Percentiles rank a stretch among this genome's conserved stretches.
These are phyloP conservation scores for Pholiota adiposa DNA, from an alignment of 1,284 basidiomycete genomes.

Conservation along the genomic window DNA sequence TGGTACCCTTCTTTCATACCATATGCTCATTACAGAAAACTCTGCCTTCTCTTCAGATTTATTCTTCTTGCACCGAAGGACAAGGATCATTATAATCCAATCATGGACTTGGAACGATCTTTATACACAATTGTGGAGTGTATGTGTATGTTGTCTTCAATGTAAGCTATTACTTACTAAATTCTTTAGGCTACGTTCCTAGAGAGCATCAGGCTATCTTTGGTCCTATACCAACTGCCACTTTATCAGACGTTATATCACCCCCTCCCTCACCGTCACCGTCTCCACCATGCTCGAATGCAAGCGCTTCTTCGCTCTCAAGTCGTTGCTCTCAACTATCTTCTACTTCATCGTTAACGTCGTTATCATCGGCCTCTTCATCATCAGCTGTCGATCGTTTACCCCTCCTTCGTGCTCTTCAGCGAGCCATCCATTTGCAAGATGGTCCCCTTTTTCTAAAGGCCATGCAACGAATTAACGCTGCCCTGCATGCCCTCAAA, in stretches of 20 bases:
- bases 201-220: conserved; percentile 64
- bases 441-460: conserved; percentile 74
- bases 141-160: conserved; percentile 39
- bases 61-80: conserved; percentile 76
- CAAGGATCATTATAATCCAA: conserved; percentile 80
- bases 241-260: conserved; percentile 45
- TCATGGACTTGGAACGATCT: conserved; percentile 70
- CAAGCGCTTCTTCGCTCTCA: conserved; percentile 26
- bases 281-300: conserved; percentile 34
- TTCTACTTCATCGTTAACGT: conserved; percentile 36
- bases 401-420: conserved; percentile 60
- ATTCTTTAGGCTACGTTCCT: conserved; percentile 64
- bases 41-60: conserved; percentile 48
- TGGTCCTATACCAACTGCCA: conserved; percentile 61
- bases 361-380: conserved; percentile 33
- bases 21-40: background rate
- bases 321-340: conserved; percentile 32
- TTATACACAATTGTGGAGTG: conserved; percentile 72
- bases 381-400: conserved; percentile 28
- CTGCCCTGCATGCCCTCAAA: conserved; percentile 62
- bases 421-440: conserved; percentile 62
- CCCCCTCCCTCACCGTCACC: conserved; percentile 45
- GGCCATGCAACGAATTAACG: conserved; percentile 62
- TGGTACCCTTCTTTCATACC: background rate
- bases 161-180: background rate